Conservation (phyloP, 305 asterid species). For the Stenogyne calaminthoides region DNA sequence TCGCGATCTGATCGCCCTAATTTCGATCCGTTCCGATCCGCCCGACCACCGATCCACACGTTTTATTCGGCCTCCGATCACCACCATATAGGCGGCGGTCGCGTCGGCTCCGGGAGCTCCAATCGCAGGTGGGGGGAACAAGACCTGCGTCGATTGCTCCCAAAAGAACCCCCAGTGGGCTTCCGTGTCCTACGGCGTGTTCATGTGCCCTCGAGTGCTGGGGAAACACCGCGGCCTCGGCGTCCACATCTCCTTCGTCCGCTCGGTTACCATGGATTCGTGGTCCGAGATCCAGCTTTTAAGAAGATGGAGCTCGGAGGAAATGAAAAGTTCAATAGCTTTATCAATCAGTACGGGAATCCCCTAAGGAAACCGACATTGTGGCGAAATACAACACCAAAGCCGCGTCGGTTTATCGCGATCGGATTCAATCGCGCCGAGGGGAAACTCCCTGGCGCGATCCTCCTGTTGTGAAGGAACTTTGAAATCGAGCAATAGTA, state of each 20-base stretch:
- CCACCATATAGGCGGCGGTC: constrained; percentile 67
- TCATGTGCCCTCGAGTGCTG: constrained; percentile 93
- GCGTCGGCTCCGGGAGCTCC: constrained; percentile 87
- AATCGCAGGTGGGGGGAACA: constrained; percentile 79
- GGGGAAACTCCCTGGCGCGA: constrained; percentile 87
- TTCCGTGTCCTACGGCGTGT: constrained; percentile 83
- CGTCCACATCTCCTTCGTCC: constrained; percentile 91
- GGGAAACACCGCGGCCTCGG: constrained; percentile 97
- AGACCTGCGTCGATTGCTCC: constrained; percentile 87
- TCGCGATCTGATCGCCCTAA: constrained; percentile 19
- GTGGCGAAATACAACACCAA: constrained; percentile 76
- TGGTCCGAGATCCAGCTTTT: constrained; percentile 97
- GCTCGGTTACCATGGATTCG: constrained; percentile 96
- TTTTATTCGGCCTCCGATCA: neutral
- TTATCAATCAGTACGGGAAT: constrained; percentile 68
- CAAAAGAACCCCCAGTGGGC: constrained; percentile 98
- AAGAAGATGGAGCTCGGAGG: constrained; percentile 93
- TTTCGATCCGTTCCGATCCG: constrained; percentile 17
- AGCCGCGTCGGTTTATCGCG: constrained; percentile 79
- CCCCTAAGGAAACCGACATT: constrained; percentile 75
- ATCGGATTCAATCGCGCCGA: constrained; percentile 84
- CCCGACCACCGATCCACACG: constrained; percentile 18
- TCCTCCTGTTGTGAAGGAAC: constrained; percentile 73
- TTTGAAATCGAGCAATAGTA: constrained; percentile 30
- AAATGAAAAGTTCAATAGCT: constrained; percentile 65